Percentiles rank a stretch among this genome's conserved stretches.
Evolutionary conservation across 2,329 filamentous ascomycete species (phyloP).

Genomic region (Epichloe elymi): DNA sequence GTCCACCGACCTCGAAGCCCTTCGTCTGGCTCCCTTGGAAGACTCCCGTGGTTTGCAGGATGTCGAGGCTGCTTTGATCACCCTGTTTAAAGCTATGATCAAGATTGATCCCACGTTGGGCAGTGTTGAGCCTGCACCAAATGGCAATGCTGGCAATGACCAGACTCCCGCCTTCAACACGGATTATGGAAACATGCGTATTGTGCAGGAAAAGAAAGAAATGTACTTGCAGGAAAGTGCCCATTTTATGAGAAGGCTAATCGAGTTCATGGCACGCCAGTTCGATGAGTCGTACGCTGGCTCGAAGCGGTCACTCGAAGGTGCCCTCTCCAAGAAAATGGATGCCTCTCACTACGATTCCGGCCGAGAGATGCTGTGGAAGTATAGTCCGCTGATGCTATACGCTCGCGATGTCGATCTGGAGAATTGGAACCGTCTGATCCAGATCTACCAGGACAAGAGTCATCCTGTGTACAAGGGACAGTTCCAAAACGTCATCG

Average conservation of each 20-base stretch:
- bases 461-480: slow-evolving; percentile 65
- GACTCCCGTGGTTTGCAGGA: slow-evolving; percentile 57
- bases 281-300: slow-evolving; percentile 66
- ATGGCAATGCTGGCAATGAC: slow-evolving; percentile 29
- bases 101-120: slow-evolving; percentile 81
- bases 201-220: slow-evolving; percentile 87
- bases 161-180: slow-evolving; percentile 45
- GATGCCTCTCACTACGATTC: slow-evolving; percentile 58
- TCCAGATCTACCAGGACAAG: slow-evolving; percentile 69
- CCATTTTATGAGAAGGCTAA: slow-evolving; percentile 64
- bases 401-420: slow-evolving; percentile 79
- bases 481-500: slow-evolving; percentile 66
- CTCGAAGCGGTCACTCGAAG: slow-evolving; percentile 51
- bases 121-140: slow-evolving; percentile 33
- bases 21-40: slow-evolving; percentile 62
- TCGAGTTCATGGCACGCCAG: slow-evolving; percentile 68
- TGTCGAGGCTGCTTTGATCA: slow-evolving; percentile 64
- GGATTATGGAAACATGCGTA: slow-evolving; percentile 80
- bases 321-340: slow-evolving; percentile 50
- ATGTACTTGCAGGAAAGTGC: slow-evolving; percentile 68
- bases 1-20: slow-evolving; percentile 54
- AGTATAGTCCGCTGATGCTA: slow-evolving; percentile 74
- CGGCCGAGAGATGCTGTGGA: slow-evolving; percentile 66
- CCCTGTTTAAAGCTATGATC: slow-evolving; percentile 81
- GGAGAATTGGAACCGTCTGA: slow-evolving; percentile 65